phyloP scores from a whole-genome alignment of 2,329 filamentous ascomycete species.

The Epichloe sibirici region DNA sequence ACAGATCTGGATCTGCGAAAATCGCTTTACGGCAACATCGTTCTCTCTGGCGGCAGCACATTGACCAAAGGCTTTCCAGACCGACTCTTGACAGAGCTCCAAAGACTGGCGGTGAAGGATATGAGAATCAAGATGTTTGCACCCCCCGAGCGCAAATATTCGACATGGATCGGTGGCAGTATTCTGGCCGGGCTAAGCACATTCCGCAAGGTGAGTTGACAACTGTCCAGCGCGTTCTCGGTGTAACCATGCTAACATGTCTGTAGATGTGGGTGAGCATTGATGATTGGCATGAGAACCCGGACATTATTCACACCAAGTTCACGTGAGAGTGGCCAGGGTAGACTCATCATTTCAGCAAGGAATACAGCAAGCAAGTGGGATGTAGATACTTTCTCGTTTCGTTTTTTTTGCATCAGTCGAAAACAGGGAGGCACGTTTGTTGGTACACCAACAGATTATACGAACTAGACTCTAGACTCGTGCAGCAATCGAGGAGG shows the following conservation, averaged over 20 bases:
- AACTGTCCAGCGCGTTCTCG: not conserved
- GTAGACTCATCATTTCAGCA: not conserved
- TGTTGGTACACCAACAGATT: no score
- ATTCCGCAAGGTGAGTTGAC: slow-evolving; percentile 76
- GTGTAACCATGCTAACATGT: slow-evolving; percentile 8
- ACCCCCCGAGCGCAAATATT: slow-evolving; percentile 97
- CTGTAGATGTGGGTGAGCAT: slow-evolving; percentile 97
- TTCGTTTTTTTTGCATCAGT: no score
- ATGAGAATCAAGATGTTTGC: slow-evolving; percentile 99
- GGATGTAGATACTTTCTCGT: no score
- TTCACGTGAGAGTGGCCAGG: slow-evolving; percentile 54
- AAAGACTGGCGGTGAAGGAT: slow-evolving; percentile 89
- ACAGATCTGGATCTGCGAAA: slow-evolving; percentile 95
- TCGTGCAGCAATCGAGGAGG: no score
- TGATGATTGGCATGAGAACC: slow-evolving; percentile 99
- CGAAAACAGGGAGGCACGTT: no score
- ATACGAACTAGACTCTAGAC: no score
- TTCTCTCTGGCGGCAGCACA: slow-evolving; percentile 90
- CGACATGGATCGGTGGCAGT: slow-evolving; percentile 96
- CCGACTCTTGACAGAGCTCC: slow-evolving; percentile 80
- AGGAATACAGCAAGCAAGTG: no score
- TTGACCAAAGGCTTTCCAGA: slow-evolving; percentile 96
- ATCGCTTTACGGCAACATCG: slow-evolving; percentile 88
- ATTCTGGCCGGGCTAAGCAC: slow-evolving; percentile 95
- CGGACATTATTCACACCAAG: slow-evolving; percentile 96